Evolutionary conservation across 148 eudicot species (phyloP).

Genomic region (Polygonum maritimum): DNA sequence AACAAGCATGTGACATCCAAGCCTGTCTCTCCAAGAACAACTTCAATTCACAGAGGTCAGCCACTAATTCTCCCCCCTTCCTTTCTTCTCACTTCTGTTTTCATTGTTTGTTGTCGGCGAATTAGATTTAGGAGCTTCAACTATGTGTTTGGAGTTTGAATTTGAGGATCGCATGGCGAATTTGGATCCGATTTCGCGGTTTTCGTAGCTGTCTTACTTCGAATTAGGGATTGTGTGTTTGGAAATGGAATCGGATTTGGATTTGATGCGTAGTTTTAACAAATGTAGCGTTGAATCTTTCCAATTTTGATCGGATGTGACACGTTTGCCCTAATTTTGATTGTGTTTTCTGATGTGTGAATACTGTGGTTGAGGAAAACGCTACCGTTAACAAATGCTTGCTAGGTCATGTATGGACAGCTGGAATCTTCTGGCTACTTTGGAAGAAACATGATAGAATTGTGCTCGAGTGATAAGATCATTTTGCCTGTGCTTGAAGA

Average conservation of each 20-base stretch:
- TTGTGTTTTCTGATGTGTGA: background rate
- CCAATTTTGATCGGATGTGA: background rate
- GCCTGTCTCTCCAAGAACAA: conserved; percentile 81
- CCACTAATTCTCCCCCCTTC: background rate
- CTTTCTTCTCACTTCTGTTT: background rate
- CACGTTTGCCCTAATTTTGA: conserved; percentile 3
- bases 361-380: background rate
- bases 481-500: background rate
- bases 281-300: background rate
- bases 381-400: background rate
- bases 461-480: background rate
- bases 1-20: conserved; percentile 84
- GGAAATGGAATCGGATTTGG: background rate
- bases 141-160: background rate
- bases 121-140: background rate
- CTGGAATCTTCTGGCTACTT: background rate
- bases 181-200: background rate
- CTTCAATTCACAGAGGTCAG: conserved; percentile 51
- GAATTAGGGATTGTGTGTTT: background rate
- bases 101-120: background rate
- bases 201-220: background rate
- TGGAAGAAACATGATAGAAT: background rate
- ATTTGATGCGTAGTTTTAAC: background rate
- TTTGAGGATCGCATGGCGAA: conserved; percentile 4
- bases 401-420: background rate